These are phyloP conservation scores for Penicillium pancosmium DNA, from an alignment of 495 filamentous ascomycete species.

Conservation along the genomic window DNA sequence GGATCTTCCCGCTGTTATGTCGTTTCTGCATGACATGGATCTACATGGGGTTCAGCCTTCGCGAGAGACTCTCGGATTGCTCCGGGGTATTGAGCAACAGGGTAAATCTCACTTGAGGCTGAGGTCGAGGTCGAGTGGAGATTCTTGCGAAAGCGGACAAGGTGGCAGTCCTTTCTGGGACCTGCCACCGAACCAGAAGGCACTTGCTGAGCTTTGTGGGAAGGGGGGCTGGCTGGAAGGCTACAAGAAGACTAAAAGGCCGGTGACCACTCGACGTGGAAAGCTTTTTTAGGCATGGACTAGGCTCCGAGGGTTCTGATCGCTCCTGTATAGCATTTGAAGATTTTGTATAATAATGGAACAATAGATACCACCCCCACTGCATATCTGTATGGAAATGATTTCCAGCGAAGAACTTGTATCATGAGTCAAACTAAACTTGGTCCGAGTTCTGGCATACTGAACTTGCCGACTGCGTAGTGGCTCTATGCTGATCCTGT, in stretches of 20 bases:
- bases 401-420: background rate
- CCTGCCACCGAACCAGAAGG: conserved; percentile 37
- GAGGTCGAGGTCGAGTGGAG: conserved; percentile 9
- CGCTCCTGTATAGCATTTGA: background rate
- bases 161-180: conserved; percentile 41
- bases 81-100: conserved; percentile 39
- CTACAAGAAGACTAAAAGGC: background rate
- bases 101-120: conserved; percentile 25
- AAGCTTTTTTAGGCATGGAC: background rate
- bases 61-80: conserved; percentile 52
- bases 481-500: too few relatives aligned
- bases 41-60: conserved; percentile 66
- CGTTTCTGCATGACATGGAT: conserved; percentile 78
- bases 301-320: background rate
- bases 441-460: too few relatives aligned
- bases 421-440: too few relatives aligned
- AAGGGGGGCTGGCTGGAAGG: conserved; percentile 33
- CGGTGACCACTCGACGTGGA: background rate
- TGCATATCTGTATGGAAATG: background rate
- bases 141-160: background rate
- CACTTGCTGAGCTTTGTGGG: conserved; percentile 32
- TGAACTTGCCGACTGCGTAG: too few relatives aligned
- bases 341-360: background rate
- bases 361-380: background rate
- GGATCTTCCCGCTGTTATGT: conserved; percentile 61